phyloP scores from a whole-genome alignment of 2,329 filamentous ascomycete genomes.

The Magnaporthiopsis incrustans region DNA sequence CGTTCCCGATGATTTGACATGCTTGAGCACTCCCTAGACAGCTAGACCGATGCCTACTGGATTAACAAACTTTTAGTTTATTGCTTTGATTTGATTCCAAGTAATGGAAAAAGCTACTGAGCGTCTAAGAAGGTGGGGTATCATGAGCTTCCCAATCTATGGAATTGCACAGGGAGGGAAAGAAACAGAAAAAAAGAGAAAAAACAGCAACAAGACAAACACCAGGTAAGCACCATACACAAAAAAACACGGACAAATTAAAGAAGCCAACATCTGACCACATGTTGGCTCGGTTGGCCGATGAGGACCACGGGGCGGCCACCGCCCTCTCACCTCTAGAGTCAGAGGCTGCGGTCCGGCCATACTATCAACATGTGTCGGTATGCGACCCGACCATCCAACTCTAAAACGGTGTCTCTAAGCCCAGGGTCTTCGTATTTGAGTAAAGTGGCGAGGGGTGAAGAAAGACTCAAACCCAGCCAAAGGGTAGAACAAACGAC shows the following conservation, averaged over 20 bases:
- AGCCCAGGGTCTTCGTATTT: neutral
- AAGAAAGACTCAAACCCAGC: neutral
- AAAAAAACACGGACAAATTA: neutral
- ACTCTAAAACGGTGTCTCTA: neutral
- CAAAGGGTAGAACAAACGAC: neutral
- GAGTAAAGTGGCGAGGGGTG: neutral
- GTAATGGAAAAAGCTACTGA: neutral
- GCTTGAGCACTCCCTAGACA: too few species aligned
- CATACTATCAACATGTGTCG: too few species aligned
- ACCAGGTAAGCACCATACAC: neutral
- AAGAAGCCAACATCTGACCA: neutral
- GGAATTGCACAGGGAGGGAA: neutral
- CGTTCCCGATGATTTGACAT: too few species aligned
- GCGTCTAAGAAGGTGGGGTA: slow-evolving; percentile 8
- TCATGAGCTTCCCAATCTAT: slow-evolving; percentile 14
- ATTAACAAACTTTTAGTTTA: neutral
- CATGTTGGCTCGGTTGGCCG: neutral
- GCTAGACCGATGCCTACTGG: too few species aligned
- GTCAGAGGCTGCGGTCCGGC: neutral
- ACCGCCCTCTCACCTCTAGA: neutral
- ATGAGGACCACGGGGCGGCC: neutral
- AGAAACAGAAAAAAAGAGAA: neutral
- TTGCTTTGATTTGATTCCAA: neutral
- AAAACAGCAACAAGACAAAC: neutral
- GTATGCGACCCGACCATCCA: neutral